These are phyloP conservation scores for Carpinus viminea DNA, from an alignment of 306 rosid species.

Conservation along the genomic window DNA sequence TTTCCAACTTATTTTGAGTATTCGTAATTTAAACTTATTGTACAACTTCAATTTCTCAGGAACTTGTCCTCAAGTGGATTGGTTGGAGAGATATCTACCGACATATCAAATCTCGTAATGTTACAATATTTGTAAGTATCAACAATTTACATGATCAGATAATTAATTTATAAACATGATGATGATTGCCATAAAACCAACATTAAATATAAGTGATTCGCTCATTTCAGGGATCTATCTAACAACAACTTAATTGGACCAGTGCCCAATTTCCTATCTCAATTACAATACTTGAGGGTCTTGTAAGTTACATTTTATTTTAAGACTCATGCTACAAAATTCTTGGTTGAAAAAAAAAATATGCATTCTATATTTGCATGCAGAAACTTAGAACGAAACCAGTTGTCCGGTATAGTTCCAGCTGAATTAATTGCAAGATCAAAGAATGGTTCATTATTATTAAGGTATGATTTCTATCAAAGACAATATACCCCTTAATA, in stretches of 20 bases:
- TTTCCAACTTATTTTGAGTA: background rate
- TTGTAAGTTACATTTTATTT: conserved; percentile 39
- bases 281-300: conserved; percentile 28
- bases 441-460: conserved; percentile 31
- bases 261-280: conserved; percentile 37
- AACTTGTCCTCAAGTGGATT: conserved; percentile 48
- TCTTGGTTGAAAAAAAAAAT: background rate
- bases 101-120: conserved; percentile 42
- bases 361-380: conserved; percentile 7
- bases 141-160: background rate
- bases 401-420: conserved; percentile 43
- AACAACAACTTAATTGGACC: conserved; percentile 45
- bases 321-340: background rate
- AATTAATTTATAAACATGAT: background rate
- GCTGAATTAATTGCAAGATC: conserved; percentile 36
- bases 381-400: conserved; percentile 53
- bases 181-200: background rate
- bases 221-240: conserved; percentile 57
- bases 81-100: conserved; percentile 35
- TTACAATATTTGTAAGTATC: conserved; percentile 47
- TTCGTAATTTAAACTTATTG: background rate
- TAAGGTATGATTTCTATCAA: conserved; percentile 41
- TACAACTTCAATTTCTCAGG: conserved; percentile 34
- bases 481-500: background rate
- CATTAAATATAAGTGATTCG: background rate